phyloP scores from a whole-genome alignment of 2,329 filamentous ascomycete genomes.

The Aspergillus quadrilineatus region DNA sequence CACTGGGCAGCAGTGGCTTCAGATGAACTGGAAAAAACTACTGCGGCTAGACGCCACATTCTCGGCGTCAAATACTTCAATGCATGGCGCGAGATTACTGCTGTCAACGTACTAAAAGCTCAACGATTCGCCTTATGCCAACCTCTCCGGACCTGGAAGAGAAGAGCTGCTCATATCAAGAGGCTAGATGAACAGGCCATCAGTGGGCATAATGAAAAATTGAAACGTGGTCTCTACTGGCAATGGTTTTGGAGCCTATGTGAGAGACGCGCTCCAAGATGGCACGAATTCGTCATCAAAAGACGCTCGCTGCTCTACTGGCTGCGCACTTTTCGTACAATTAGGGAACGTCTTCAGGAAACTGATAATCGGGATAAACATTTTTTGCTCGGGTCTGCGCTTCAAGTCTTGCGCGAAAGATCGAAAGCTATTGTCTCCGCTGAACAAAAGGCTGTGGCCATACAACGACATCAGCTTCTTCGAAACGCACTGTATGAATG shows the following conservation, averaged over 20 bases:
- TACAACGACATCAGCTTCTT: conserved; percentile 34
- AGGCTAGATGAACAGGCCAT: conserved; percentile 36
- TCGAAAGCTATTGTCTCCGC: conserved; percentile 27
- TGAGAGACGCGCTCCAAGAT: conserved; percentile 44
- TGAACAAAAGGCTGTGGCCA: conserved; percentile 32
- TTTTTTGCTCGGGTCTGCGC: conserved; percentile 26
- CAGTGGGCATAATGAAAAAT: conserved; percentile 28
- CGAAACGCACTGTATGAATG: conserved; percentile 43
- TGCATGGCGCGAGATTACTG: conserved; percentile 66
- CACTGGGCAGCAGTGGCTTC: conserved; percentile 68
- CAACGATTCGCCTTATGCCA: conserved; percentile 54
- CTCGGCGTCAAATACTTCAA: conserved; percentile 67
- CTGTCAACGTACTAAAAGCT: conserved; percentile 57
- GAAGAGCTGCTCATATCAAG: conserved; percentile 39
- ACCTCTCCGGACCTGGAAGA: conserved; percentile 56
- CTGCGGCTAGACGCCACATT: conserved; percentile 68
- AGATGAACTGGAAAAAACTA: conserved; percentile 65
- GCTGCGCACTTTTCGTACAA: conserved; percentile 41
- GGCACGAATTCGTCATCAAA: conserved; percentile 43
- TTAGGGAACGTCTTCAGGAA: conserved; percentile 41
- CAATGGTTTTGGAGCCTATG: conserved; percentile 48
- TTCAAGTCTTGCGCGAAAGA: conserved; percentile 38
- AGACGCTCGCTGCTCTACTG: conserved; percentile 42
- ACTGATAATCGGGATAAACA: conserved; percentile 35
- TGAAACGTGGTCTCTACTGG: conserved; percentile 39